These are phyloP conservation scores for Neonectria hederae DNA, from an alignment of 2,329 filamentous ascomycete genomes.

Conservation along the genomic window DNA sequence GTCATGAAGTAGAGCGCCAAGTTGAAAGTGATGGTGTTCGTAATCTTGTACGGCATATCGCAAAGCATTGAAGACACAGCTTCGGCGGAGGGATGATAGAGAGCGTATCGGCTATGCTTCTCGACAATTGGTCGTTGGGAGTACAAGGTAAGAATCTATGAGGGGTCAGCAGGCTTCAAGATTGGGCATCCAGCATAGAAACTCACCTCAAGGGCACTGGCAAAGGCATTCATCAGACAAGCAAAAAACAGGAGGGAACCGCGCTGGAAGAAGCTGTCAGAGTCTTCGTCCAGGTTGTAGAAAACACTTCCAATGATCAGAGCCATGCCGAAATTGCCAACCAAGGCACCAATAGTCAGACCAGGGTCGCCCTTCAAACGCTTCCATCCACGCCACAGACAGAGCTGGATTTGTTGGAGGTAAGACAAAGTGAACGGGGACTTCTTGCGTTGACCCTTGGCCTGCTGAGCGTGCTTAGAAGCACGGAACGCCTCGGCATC, in stretches of 20 bases:
- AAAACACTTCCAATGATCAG: conserved; percentile 84
- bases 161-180: background rate
- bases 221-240: conserved; percentile 85
- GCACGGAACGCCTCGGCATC: conserved; percentile 66
- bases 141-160: conserved; percentile 81
- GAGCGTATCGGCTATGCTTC: conserved; percentile 85
- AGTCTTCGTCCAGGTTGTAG: conserved; percentile 74
- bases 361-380: conserved; percentile 81
- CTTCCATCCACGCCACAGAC: conserved; percentile 81
- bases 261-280: conserved; percentile 79
- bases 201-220: conserved; percentile 76
- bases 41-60: conserved; percentile 81
- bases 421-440: conserved; percentile 88
- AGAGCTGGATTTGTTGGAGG: conserved; percentile 78
- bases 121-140: conserved; percentile 91
- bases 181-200: background rate
- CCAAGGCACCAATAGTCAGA: conserved; percentile 72
- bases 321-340: conserved; percentile 79
- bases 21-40: conserved; percentile 82
- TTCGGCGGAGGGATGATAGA: conserved; percentile 91
- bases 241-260: conserved; percentile 88
- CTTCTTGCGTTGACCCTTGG: conserved; percentile 67
- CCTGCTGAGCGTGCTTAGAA: conserved; percentile 64
- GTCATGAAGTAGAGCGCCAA: conserved; percentile 87
- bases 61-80: conserved; percentile 87